phyloP scores from a whole-genome alignment of 495 filamentous ascomycete genomes.

The Daldinia concentrica region DNA sequence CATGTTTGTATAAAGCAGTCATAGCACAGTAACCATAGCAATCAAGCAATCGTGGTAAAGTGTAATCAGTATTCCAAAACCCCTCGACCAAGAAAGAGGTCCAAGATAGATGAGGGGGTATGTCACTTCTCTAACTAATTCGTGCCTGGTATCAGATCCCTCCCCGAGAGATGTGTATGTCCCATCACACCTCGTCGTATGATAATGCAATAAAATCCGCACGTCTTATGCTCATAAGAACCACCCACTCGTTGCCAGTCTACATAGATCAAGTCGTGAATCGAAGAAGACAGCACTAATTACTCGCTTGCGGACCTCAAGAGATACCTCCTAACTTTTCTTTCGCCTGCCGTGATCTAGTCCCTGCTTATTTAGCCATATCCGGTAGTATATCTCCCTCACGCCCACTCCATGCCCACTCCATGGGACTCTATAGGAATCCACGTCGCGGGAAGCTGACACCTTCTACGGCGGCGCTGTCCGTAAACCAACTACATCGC shows the following conservation, averaged over 20 bases:
- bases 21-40: neutral
- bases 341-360: neutral
- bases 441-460: slow-evolving; percentile 78
- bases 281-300: slow-evolving; percentile 21
- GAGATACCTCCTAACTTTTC: neutral
- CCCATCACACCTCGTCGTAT: slow-evolving; percentile 37
- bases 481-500: slow-evolving; percentile 94
- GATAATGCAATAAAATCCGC: slow-evolving; percentile 41
- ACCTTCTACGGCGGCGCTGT: slow-evolving; percentile 80
- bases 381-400: neutral
- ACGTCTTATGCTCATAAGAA: slow-evolving; percentile 37
- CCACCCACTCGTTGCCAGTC: slow-evolving; percentile 22
- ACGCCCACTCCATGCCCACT: too few species aligned
- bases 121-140: slow-evolving; percentile 9
- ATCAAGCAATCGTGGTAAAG: neutral
- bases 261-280: slow-evolving; percentile 24
- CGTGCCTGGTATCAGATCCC: slow-evolving; percentile 41
- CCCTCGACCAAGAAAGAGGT: slow-evolving; percentile 7
- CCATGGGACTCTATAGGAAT: slow-evolving; percentile 39
- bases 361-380: neutral
- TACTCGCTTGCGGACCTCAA: slow-evolving; percentile 19
- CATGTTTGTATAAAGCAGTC: neutral
- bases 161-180: slow-evolving; percentile 32
- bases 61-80: slow-evolving; percentile 12
- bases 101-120: slow-evolving; percentile 19